Evolutionary conservation across 2,329 filamentous ascomycete genomes (phyloP), one percentile per base, ranked within the genome.

Genomic region (Monilinia vaccinii-corymbosi): DNA sequence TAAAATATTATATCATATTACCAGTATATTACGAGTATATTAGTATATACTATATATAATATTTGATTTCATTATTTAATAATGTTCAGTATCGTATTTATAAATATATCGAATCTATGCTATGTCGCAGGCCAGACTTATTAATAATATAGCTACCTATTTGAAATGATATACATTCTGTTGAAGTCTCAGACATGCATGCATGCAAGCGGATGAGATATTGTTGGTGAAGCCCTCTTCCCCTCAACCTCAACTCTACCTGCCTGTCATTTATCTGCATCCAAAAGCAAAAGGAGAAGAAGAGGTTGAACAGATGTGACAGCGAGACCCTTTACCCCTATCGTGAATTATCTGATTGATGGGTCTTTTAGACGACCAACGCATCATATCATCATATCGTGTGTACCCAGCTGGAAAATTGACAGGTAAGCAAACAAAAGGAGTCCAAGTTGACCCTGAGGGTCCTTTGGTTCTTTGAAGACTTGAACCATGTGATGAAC

Each of bases 281-380:
- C 8, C 53, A 28, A 46, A 48, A 48, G 42, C 53, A 14, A 47
- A 56, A 40, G 25, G 53, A 56, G 53, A n/a, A n/a, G n/a, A n/a
- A n/a, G n/a, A n/a, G n/a, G n/a, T n/a, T n/a, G n/a, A n/a, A n/a
- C n/a, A n/a, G n/a, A n/a, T n/a, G n/a, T n/a, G n/a, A n/a, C n/a
- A n/a, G n/a, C 25, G 25, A 6, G 25, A 28, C 25, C n/a, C 34
- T 48, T 40, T 40, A 21, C 55, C 44, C 55, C 53, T 49, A 57
- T 48, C 45, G 18, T 52, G 23, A 34, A 28, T 13, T 36, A 46
- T 56, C 36, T 36, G 31, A 28, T 48, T 47, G 44, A 56, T 48
- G 44, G 52, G 23, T 23, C 9, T 42, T n/a, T n/a, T n/a, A n/a
- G n/a, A n/a, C n/a, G n/a, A n/a, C n/a, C n/a, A n/a, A n/a, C n/a